Evolutionary conservation across 257 asterid species (phyloP), one percentile per base, ranked within the genome.

Genomic region (Osmanthus fragrans): DNA sequence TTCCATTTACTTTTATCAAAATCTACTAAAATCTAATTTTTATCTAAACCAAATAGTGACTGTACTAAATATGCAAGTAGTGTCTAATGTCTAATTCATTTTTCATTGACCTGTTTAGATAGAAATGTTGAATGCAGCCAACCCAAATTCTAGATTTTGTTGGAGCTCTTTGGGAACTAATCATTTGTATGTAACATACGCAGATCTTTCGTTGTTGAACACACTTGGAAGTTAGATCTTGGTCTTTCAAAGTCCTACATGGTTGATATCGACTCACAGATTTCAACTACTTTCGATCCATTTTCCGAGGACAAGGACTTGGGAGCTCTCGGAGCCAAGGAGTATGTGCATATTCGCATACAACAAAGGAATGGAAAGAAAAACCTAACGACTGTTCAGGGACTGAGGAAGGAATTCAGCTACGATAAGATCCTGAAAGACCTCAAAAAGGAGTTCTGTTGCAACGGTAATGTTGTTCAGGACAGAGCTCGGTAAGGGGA

Each of bases 331-430:
- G 94, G 94, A 9, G 82, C 89, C 1, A 90, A 91, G 29, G 97
- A 89, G 79, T 89, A 93, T 89, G 98, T 93, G 36, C 98, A 93
- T 78, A 87, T 93, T 2, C 93, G 98, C 5, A 89, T 93, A 21
- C 98, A 93, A 69, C 97, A 93, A 74, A 89, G 98, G 84, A 93
- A 91, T 90, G 98, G 97, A 3, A 91, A 88, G 83, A 93, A 93
- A 76, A 87, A 91, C 76, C 56, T 91, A 86, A 93, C 97, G 0
- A 91, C 96, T 0, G 94, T 93, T 18, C 94, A 92, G 56, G 97
- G 97, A 7, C 84, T 93, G 89, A 88, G 68, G 64, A 89, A 84
- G 77, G 93, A 91, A 7, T 88, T 82, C 86, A 93, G 94, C 88
- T 90, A 90, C 91, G 92, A 88, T 37, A 93, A 86, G 84, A 93